These are phyloP conservation scores for Saccharomycopsis fibuligera DNA, from an alignment of 805 yeast genomes.

Conservation along the genomic window DNA sequence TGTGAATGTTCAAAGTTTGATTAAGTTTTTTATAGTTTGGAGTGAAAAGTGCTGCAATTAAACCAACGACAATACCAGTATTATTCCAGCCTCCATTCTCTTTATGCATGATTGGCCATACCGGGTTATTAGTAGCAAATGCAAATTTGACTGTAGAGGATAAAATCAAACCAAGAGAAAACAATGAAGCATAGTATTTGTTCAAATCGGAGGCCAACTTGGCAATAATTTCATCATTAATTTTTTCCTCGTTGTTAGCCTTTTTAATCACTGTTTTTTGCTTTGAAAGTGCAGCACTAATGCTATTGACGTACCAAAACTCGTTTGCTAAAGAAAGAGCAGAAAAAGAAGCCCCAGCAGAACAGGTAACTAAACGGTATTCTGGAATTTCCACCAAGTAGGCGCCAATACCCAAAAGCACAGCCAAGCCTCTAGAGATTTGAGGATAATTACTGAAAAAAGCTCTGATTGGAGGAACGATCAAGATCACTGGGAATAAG, in stretches of 20 bases:
- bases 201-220: slow-evolving; percentile 27
- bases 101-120: slow-evolving; percentile 91
- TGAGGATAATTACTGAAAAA: slow-evolving; percentile 42
- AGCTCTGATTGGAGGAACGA: slow-evolving; percentile 37
- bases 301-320: slow-evolving; percentile 35
- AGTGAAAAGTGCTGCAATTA: slow-evolving; percentile 58
- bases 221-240: slow-evolving; percentile 21
- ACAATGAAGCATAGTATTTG: slow-evolving; percentile 43
- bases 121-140: slow-evolving; percentile 80
- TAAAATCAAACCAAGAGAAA: slow-evolving; percentile 63
- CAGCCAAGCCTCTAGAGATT: slow-evolving; percentile 47
- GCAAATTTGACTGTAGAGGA: slow-evolving; percentile 73
- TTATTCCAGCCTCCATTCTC: slow-evolving; percentile 83
- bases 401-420: slow-evolving; percentile 68
- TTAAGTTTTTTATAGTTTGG: slow-evolving; percentile 27
- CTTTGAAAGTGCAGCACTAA: slow-evolving; percentile 28
- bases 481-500: slow-evolving; percentile 52
- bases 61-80: slow-evolving; percentile 59
- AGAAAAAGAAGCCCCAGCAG: slow-evolving; percentile 61
- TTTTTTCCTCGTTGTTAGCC: slow-evolving; percentile 19
- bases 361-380: slow-evolving; percentile 54
- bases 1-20: slow-evolving; percentile 21
- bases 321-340: slow-evolving; percentile 54
- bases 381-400: slow-evolving; percentile 66
- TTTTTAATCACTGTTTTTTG: slow-evolving; percentile 3